A percentile compares a stretch with the other conserved stretches of the same genome.
These are phyloP conservation scores for Straminergon stramineum DNA, from an alignment of 225 moss, liverwort and hornwort genomes.

Conservation along the genomic window DNA sequence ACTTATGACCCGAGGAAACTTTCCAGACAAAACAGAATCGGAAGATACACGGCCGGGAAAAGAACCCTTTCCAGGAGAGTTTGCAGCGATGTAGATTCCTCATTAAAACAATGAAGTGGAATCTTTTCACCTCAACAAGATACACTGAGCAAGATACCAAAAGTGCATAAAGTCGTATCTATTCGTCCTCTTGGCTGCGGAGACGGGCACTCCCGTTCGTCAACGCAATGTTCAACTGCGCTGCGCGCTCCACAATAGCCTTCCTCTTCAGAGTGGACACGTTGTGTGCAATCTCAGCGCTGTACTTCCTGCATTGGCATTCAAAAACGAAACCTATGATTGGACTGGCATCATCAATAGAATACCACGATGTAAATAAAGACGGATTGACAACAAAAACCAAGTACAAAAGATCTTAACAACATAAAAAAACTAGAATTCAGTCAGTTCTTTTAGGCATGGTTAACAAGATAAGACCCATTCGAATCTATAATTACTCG, in stretches of 20 bases:
- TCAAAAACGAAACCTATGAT: not conserved
- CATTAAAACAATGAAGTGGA: not conserved
- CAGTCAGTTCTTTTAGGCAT: not conserved
- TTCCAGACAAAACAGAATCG: not conserved
- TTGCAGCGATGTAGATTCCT: not conserved
- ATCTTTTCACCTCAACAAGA: not conserved
- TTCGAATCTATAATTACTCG: not conserved
- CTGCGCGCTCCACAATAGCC: slow-evolving; percentile 76
- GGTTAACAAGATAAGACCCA: not conserved
- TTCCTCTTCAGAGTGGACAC: slow-evolving; percentile 86
- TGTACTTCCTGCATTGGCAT: slow-evolving; percentile 43
- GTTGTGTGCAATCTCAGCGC: slow-evolving; percentile 81
- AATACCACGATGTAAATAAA: not conserved
- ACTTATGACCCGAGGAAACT: not conserved
- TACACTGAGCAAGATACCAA: not conserved
- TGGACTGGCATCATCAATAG: not conserved
- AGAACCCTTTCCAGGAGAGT: not conserved
- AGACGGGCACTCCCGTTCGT: slow-evolving; percentile 85
- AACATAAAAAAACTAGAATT: not conserved
- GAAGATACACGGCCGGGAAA: not conserved
- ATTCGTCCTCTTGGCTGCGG: slow-evolving; percentile 90
- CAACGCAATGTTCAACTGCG: slow-evolving; percentile 67
- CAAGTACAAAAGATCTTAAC: not conserved
- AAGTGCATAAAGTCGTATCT: slow-evolving; percentile 12
- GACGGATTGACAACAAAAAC: not conserved